Evolutionary conservation across 2,329 filamentous ascomycete species (phyloP), one percentile per base, ranked within the genome.

Genomic region (Aschersonia sp.): DNA sequence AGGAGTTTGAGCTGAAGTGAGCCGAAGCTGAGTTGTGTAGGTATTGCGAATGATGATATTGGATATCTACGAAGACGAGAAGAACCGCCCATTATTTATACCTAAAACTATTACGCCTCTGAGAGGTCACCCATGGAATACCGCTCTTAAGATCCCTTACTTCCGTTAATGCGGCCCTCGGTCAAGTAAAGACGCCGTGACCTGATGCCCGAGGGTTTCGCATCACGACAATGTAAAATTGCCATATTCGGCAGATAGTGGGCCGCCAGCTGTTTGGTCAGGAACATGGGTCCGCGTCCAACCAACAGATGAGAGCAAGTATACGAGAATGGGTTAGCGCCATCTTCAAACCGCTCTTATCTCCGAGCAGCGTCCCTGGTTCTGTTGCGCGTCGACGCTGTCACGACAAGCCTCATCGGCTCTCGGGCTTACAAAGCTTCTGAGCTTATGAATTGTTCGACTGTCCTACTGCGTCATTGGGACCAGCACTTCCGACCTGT

Each of bases 71-170:
- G 20, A 20, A 20, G 20, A 20, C 20, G 20, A 20, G 20, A 20
- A 20, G 20, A 20, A 20, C 20, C 20, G 20, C 20, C 20, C 1
- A 20, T 20, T 20, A 20, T 20, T 20, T 20, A 20, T 20, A 20
- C 20, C 20, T 20, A 20, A 20, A 20, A 20, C 20, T 20, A 20
- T 20, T 20, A 20, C 20, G 20, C 20, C 20, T 20, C 20, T 20
- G 20, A 20, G 20, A 20, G 20, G 20, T 20, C 20, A 20, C 20
- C 20, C 1, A 38, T 38, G 35, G 7, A 3, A 7, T 1, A 61
- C n/a, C 55, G 52, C 67, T 58, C 51, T 70, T 70, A 54, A 71
- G 64, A 71, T 56, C 44, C 64, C 61, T 32, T 69, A 68, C 35
- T 7, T 38, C 35, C 35, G 35, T 38, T 12, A 12, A 38, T 3